Evolutionary conservation across 345 rosid species (phyloP).

Genomic region (Corchorus olitorius): DNA sequence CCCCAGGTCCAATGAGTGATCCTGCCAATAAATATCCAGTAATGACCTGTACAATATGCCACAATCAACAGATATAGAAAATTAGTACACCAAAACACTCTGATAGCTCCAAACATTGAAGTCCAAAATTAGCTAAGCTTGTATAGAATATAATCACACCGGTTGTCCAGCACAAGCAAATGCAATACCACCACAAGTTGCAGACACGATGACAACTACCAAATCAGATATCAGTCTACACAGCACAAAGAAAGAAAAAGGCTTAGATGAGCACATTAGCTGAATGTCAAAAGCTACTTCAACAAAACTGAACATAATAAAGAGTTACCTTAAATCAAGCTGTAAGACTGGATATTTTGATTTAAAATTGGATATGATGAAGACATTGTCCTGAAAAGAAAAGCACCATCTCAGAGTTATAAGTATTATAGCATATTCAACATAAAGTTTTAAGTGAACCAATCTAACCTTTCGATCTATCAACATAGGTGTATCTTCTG

Average conservation of each 20-base stretch:
- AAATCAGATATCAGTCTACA: constrained; percentile 95
- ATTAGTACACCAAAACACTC: constrained; percentile 14
- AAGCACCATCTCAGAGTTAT: constrained; percentile 6
- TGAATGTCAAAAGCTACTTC: neutral
- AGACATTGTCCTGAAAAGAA: constrained; percentile 84
- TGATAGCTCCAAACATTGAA: constrained; percentile 8
- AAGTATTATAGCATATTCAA: neutral
- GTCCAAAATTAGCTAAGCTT: constrained; percentile 2
- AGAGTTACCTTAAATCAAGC: constrained; percentile 74
- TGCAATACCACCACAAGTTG: constrained; percentile 98
- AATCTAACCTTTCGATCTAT: constrained; percentile 83
- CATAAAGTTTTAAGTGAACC: constrained; percentile 2
- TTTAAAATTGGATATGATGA: constrained; percentile 94
- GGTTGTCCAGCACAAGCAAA: constrained; percentile 99
- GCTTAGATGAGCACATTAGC: constrained; percentile 7
- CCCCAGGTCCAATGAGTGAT: constrained; percentile 91
- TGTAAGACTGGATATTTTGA: constrained; percentile 94
- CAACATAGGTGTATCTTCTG: constrained; percentile 87
- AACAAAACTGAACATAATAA: neutral
- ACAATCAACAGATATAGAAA: neutral
- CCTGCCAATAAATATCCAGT: constrained; percentile 95
- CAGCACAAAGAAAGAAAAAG: constrained; percentile 10
- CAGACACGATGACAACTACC: constrained; percentile 96
- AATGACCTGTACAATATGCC: constrained; percentile 57
- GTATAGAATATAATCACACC: constrained; percentile 49